A percentile compares a stretch with the other conserved stretches of the same genome.
Conservation (phyloP, 2,329 filamentous ascomycete species). For the Coccinonectria pachysandricola region DNA sequence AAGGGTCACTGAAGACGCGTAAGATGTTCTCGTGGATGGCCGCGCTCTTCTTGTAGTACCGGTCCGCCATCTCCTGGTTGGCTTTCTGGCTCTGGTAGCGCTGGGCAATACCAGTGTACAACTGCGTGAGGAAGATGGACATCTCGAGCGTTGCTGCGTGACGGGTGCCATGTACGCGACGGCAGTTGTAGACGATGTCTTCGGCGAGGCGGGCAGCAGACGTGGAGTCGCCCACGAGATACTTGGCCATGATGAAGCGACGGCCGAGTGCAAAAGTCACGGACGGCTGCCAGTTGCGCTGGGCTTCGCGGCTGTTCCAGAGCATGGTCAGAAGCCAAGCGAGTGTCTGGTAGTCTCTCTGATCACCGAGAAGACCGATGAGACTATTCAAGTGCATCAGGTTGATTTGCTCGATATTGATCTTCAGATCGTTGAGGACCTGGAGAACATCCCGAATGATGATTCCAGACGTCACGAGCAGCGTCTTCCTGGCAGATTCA, state of each 20-base stretch:
- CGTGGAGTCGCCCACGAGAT: slow-evolving; percentile 9
- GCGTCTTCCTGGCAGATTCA: slow-evolving; percentile 24
- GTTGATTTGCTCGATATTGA: slow-evolving; percentile 31
- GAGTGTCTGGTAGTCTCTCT: slow-evolving; percentile 32
- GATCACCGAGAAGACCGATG: slow-evolving; percentile 31
- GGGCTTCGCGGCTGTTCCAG: slow-evolving; percentile 18
- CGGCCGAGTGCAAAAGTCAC: slow-evolving; percentile 9
- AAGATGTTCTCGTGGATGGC: slow-evolving; percentile 27
- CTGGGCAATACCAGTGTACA: slow-evolving; percentile 21
- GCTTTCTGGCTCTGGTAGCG: slow-evolving; percentile 22
- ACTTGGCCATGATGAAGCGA: slow-evolving; percentile 11
- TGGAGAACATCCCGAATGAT: slow-evolving; percentile 31
- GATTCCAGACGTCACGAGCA: slow-evolving; percentile 27
- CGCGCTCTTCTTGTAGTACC: slow-evolving; percentile 29
- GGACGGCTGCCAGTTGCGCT: slow-evolving; percentile 8
- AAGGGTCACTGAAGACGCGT: slow-evolving; percentile 23
- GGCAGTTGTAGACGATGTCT: slow-evolving; percentile 17
- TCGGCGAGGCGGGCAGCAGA: slow-evolving; percentile 13
- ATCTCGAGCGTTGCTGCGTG: slow-evolving; percentile 14
- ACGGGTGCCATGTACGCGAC: slow-evolving; percentile 13
- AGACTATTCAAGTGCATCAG: slow-evolving; percentile 31
- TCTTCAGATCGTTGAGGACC: slow-evolving; percentile 27
- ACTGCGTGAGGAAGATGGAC: slow-evolving; percentile 12
- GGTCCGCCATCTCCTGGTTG: slow-evolving; percentile 23
- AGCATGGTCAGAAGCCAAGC: slow-evolving; percentile 26